Evolutionary conservation across 805 yeast species (phyloP), one percentile per base, ranked within the genome.

Genomic region (Wickerhamiella siamensis): DNA sequence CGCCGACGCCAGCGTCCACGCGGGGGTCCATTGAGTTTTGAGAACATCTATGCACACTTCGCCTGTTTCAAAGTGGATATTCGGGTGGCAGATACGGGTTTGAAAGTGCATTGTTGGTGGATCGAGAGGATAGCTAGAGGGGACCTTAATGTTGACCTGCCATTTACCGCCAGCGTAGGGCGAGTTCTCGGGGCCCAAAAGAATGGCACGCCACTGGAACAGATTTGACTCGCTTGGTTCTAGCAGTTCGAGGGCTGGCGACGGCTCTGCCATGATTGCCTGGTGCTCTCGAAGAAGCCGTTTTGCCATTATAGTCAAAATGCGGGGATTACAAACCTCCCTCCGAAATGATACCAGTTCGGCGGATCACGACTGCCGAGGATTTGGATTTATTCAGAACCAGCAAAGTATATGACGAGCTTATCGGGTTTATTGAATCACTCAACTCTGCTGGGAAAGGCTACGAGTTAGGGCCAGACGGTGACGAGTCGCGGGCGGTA

Each of bases 371-470:
- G 8, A 71, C 75, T 1, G 55, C 61, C 1, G 66, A 68, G 0
- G 97, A 88, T 55, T 55, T 88, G 52, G 66, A 63, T 9, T 55
- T 63, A 41, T 88, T 94, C 77, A 54, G 60, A 14, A 57, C 48
- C 0, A 72, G 83, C 5, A 48, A 58, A 2, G 70, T 80, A 0
- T 74, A 74, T 53, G 47, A 57, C 0, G 66, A 63, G 3, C 48
- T 88, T 1, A 46, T 80, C 3, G 55, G 52, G 0, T 86, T 82
- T 53, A 67, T 86, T 1, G 58, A 58, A 16, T 58, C 60, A 1
- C 62, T 88, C 33, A 84, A 84, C 35, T 60, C 62, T 1, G 67
- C 86, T 18, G 88, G 83, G 1, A 60, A 55, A 17, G 94, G 88
- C 9, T 63, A 57, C 36, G 64, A 73, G 15, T 69, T 77, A 35